phyloP scores from a whole-genome alignment of 2,329 filamentous ascomycete species.

The Zymoseptoria passerinii region DNA sequence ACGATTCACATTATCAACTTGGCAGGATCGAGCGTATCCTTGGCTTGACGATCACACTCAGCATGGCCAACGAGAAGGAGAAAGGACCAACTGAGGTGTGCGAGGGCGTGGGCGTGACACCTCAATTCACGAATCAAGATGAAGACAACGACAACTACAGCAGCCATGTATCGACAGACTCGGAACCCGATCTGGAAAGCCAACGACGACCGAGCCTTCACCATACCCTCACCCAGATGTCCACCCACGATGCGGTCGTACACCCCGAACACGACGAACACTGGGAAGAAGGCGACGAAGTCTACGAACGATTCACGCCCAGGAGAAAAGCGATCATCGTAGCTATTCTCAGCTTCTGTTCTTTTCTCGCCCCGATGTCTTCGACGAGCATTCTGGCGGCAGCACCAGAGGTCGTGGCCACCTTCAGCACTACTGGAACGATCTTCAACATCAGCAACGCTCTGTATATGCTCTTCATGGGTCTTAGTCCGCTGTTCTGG shows the following conservation, averaged over 20 bases:
- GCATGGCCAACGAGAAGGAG: background rate
- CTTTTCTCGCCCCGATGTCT: conserved; percentile 66
- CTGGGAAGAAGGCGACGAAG: conserved; percentile 42
- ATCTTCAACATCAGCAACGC: conserved; percentile 70
- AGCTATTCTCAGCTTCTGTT: conserved; percentile 61
- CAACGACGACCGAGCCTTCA: conserved; percentile 17
- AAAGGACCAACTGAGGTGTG: background rate
- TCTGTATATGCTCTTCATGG: conserved; percentile 68
- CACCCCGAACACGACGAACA: conserved; percentile 19
- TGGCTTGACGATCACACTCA: background rate
- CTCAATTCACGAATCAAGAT: background rate
- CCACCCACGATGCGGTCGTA: conserved; percentile 24
- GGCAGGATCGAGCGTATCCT: background rate
- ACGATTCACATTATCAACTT: background rate
- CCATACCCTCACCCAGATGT: conserved; percentile 23
- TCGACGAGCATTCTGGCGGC: conserved; percentile 67
- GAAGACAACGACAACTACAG: conserved; percentile 11
- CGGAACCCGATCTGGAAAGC: conserved; percentile 1
- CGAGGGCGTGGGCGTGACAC: background rate
- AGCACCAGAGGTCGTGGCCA: conserved; percentile 51
- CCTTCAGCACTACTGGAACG: conserved; percentile 56
- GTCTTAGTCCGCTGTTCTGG: conserved; percentile 60
- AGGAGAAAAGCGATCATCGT: conserved; percentile 60
- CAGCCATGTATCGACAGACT: background rate
- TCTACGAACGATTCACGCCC: conserved; percentile 57